Conservation (phyloP, 2,329 filamentous ascomycete species). For the Fusarium sp. region DNA sequence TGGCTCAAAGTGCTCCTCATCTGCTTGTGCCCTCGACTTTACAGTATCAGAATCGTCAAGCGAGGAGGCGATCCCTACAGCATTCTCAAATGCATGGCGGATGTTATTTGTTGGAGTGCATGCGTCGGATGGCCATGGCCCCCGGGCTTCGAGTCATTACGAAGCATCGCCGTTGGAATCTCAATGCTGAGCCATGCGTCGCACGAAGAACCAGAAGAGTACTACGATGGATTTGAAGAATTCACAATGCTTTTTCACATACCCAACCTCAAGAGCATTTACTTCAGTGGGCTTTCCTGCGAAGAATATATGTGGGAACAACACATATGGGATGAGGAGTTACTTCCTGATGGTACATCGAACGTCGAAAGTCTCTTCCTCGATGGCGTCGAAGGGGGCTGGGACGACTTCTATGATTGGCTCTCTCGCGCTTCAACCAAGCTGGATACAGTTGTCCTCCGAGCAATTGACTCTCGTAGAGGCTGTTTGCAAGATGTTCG, state of each 20-base stretch:
- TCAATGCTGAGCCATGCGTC: not conserved
- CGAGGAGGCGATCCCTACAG: not conserved
- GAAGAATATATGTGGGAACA: not conserved
- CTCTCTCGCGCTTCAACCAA: not conserved
- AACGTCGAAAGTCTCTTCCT: conserved; percentile 19
- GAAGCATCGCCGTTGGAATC: conserved; percentile 11
- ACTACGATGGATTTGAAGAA: not conserved
- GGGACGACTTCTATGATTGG: accelerated
- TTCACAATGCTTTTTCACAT: conserved; percentile 7
- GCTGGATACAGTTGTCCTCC: conserved; percentile 1
- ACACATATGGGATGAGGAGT: not conserved
- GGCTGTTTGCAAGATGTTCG: not conserved
- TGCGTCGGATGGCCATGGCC: not conserved
- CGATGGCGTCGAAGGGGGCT: not conserved
- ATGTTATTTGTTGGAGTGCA: conserved; percentile 1
- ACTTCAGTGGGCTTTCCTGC: not conserved
- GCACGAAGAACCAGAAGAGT: not conserved
- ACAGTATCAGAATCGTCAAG: conserved; percentile 21
- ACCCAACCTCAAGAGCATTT: conserved; percentile 12
- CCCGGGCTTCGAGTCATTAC: conserved; percentile 28
- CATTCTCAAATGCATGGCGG: conserved; percentile 7
- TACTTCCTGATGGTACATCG: conserved; percentile 3
- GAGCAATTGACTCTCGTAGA: not conserved
- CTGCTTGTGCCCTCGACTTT: conserved; percentile 23
- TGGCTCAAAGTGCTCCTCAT: conserved; percentile 35